A percentile compares a stretch with the other conserved stretches of the same genome.
These are phyloP conservation scores for Suillus paluster DNA, from an alignment of 768 basidiomycete genomes.

Conservation along the genomic window DNA sequence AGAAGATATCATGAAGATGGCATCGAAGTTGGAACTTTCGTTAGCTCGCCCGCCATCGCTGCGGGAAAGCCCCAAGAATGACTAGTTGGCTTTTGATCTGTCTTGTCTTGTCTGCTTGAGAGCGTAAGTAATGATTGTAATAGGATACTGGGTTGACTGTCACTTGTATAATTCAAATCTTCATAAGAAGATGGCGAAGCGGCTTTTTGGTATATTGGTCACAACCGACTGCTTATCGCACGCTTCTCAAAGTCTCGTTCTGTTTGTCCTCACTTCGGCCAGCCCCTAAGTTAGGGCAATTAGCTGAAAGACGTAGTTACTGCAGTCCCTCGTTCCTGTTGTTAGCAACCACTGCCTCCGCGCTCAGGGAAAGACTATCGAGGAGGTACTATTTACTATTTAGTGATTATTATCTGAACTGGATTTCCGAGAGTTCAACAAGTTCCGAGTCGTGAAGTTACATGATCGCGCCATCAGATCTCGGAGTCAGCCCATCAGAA, in stretches of 20 bases:
- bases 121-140: neutral
- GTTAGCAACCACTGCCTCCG: constrained; percentile 62
- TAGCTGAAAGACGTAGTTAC: too few relatives aligned
- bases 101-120: neutral
- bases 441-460: constrained; percentile 48
- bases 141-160: too few relatives aligned
- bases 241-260: too few relatives aligned
- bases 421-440: constrained; percentile 85
- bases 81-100: neutral
- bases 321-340: constrained; percentile 62
- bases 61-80: constrained; percentile 1
- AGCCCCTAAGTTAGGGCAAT: too few relatives aligned
- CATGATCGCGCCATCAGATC: too few relatives aligned
- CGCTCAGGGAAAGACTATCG: constrained; percentile 90
- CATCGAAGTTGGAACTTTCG: constrained; percentile 52
- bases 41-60: constrained; percentile 48
- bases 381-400: constrained; percentile 97
- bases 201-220: too few relatives aligned
- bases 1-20: constrained; percentile 54
- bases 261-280: too few relatives aligned
- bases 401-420: constrained; percentile 88
- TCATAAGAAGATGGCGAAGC: too few relatives aligned
- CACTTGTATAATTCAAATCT: too few relatives aligned
- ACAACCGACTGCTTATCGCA: too few relatives aligned
- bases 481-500: too few relatives aligned